A percentile compares a stretch with the other conserved stretches of the same genome.
These are phyloP conservation scores for Pelargonium nanum DNA, from an alignment of 345 rosid species.

Conservation along the genomic window DNA sequence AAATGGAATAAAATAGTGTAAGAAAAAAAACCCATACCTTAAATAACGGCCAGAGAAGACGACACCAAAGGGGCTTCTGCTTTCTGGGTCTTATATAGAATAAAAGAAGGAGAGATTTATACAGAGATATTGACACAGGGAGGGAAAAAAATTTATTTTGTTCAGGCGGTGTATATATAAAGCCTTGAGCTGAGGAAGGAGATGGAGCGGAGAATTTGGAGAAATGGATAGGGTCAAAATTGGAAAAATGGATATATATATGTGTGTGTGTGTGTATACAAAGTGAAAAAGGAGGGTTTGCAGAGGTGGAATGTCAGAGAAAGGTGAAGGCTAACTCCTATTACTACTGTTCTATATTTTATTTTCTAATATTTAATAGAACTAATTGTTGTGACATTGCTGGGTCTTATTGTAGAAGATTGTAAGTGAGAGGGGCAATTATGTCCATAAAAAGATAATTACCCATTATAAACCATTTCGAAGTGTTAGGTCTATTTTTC, in stretches of 20 bases:
- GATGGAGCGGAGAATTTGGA: constrained; percentile 1
- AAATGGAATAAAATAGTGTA: not conserved
- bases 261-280: not conserved
- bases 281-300: not conserved
- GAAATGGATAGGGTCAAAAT: constrained; percentile 8
- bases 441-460: too few species aligned
- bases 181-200: not conserved
- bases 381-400: too few species aligned
- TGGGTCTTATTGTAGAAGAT: too few species aligned
- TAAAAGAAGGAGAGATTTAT: not conserved
- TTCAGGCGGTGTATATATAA: constrained; percentile 9
- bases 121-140: not conserved
- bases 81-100: not conserved
- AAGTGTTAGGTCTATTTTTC: too few species aligned
- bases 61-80: constrained; percentile 1
- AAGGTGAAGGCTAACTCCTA: constrained; percentile 11
- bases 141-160: constrained; percentile 1
- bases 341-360: too few species aligned
- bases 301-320: constrained; percentile 24
- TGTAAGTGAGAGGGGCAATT: too few species aligned
- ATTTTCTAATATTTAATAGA: too few species aligned
- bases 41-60: constrained; percentile 5
- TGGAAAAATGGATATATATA: constrained; percentile 6
- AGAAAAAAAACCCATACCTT: constrained; percentile 3
- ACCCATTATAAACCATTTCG: too few species aligned